Evolutionary conservation across 1,284 basidiomycete genomes (phyloP), one percentile per base, ranked within the genome.

Genomic region (Cryptococcus sp.): DNA sequence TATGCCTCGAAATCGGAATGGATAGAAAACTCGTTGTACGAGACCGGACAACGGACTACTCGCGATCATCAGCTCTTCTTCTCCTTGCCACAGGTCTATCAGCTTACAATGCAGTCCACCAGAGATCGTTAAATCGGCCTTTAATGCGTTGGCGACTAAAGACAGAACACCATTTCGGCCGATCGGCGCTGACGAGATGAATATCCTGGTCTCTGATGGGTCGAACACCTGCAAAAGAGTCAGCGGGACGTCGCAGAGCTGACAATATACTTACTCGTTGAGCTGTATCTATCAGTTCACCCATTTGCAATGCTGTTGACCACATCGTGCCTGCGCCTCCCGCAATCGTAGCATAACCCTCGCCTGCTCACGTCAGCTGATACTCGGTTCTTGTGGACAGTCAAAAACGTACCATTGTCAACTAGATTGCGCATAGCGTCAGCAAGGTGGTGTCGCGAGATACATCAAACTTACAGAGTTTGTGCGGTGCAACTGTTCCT

Each of bases 311-410:
- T 5, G 93, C 90, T 0, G 95, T 99, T 0, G 93, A 92, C 96
- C 96, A 99, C 89, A 98, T 97, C 22, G 94, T 98, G 27, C 96
- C 96, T 73, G 93, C 90, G 1, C 92, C 95, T 47, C 96, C 96
- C 0, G 96, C 95, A 65, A 99, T 97, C 13, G 95, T 97, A 3
- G 92, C 94, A 50, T 83, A 86, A 1, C 94, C 95, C 54, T 95
- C 91, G 1, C 96, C 75, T 74, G 10, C 6, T 53, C 44, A 57
- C 54, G 25, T 20, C n/a, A 38, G 49, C 49, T 19, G 8, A 35
- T 10, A 10, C 13, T 35, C 31, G 13, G 8, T 35, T 35, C 8
- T 35, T 8, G 7, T 13, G 20, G 35, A 7, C 39, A 27, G 42
- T 50, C 39, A 52, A 23, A 7, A 40, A 59, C 64, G 39, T 47